These are phyloP conservation scores for Neofusicoccum laricinum DNA, from an alignment of 2,329 filamentous ascomycete species.

Conservation along the genomic window DNA sequence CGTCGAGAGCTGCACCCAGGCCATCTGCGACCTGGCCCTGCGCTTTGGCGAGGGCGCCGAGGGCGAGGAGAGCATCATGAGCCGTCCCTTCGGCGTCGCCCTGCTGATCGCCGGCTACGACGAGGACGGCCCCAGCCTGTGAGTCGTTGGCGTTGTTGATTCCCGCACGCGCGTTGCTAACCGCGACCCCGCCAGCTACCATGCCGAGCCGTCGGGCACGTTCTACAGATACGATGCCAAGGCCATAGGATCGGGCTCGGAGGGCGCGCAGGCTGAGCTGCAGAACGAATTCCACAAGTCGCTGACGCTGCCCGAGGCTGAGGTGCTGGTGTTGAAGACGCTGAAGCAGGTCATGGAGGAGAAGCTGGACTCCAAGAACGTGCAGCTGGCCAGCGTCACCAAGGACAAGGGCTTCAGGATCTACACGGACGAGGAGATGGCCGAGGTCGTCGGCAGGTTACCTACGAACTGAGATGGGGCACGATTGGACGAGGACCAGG, in stretches of 20 bases:
- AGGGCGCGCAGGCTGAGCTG: conserved; percentile 94
- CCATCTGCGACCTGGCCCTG: conserved; percentile 94
- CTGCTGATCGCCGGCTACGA: conserved; percentile 95
- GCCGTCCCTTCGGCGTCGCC: conserved; percentile 91
- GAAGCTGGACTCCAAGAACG: conserved; percentile 98
- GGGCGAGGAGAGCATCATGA: conserved; percentile 98
- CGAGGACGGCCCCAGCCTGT: conserved; percentile 91
- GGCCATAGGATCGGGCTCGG: conserved; percentile 94
- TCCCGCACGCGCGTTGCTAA: neutral
- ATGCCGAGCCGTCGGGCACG: conserved; percentile 95
- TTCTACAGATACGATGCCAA: conserved; percentile 99
- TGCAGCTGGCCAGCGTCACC: conserved; percentile 95
- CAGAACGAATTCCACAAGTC: conserved; percentile 99
- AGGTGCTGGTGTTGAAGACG: conserved; percentile 94
- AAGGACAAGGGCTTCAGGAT: conserved; percentile 98
- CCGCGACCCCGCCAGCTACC: conserved; percentile 73
- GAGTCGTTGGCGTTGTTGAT: conserved; percentile 30
- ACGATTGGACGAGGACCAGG: neutral
- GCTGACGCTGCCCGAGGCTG: conserved; percentile 85
- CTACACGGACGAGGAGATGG: conserved; percentile 98
- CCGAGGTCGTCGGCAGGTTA: conserved; percentile 80
- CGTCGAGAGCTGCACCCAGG: conserved; percentile 97
- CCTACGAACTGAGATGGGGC: conserved; percentile 42
- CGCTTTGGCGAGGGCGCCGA: conserved; percentile 96
- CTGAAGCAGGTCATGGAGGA: conserved; percentile 99